These are phyloP conservation scores for Dictyostelium intermedium DNA, from an alignment of 78 protist genomes.

Conservation along the genomic window DNA sequence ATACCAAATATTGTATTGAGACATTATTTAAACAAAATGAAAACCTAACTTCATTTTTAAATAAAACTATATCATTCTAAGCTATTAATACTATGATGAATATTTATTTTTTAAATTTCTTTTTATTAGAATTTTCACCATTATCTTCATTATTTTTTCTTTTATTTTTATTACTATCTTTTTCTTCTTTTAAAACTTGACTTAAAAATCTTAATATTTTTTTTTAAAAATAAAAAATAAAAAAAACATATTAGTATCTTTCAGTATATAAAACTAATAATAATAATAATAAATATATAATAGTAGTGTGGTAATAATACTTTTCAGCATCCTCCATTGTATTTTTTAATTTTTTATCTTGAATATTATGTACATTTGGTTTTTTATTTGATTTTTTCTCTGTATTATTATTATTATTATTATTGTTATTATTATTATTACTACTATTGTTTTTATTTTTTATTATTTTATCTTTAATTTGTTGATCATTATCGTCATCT, in stretches of 20 bases:
- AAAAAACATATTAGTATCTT: too few relatives aligned
- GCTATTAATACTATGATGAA: not conserved
- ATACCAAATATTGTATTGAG: slow-evolving; percentile 27
- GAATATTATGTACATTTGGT: not conserved
- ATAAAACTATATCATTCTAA: not conserved
- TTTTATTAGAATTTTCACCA: not conserved
- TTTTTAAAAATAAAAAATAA: too few relatives aligned
- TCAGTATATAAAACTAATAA: too few relatives aligned
- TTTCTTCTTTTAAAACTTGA: not conserved
- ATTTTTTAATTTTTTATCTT: not conserved
- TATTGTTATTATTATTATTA: not conserved
- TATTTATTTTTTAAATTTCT: slow-evolving; percentile 27
- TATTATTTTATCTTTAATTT: slow-evolving; percentile 14
- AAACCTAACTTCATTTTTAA: not conserved
- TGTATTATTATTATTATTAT: not conserved
- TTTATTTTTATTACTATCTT: not conserved
- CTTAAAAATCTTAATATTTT: not conserved
- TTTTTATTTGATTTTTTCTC: not conserved
- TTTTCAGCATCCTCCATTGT: not conserved
- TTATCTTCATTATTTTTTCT: slow-evolving; percentile 13
- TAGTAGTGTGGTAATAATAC: too few relatives aligned
- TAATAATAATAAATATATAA: too few relatives aligned
- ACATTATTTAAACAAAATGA: not conserved
- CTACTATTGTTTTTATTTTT: slow-evolving; percentile 2
- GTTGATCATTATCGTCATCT: not conserved